Evolutionary conservation across 805 yeast species (phyloP), one percentile per base, ranked within the genome.

Genomic region (Wickerhamomyces tratensis): DNA sequence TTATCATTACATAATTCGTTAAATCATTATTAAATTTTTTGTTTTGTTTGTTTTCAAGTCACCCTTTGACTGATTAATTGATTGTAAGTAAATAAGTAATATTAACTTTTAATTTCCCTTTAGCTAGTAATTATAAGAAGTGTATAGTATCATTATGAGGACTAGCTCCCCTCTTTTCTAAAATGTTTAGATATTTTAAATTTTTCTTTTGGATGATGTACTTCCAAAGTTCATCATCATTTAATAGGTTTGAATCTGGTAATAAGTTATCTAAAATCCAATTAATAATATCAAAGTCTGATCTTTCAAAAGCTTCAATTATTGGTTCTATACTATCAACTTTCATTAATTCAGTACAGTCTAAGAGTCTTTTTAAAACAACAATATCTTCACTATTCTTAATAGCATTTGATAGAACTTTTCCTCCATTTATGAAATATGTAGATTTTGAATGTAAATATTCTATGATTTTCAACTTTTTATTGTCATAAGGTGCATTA

Each of bases 201-300:
- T 46, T 41, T 29, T 40, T 39, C 20, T n/a, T 37, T 13, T 33
- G 25, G 7, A 44, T 31, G 2, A 52, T 46, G 31, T 41, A 42
- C 1, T 43, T 25, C 59, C 61, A 56, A 2, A 56, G n/a, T 11
- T 38, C 43, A 35, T 50, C 46, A 37, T 50, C 46, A 38, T 42
- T 48, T 5, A 47, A 33, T 39, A 52, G 13, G 8, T 35, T 38
- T 6, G 33, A 38, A 12, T 40, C 36, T 1, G 36, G 39, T 14
- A 45, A 36, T 12, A 31, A 8, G 13, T 45, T 48, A 7, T 46
- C 41, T 26, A 51, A 26, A 12, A 50, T 13, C 58, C 58, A 52
- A 9, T 49, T 37, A 0, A 46, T 49, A 6, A 50, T 26, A 3
- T 36, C 39, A 8, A 43, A 3, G 25, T 49, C 43, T 15, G 40